phyloP scores from a whole-genome alignment of 352 stramenopile genomes.

The Phytophthora quininea region DNA sequence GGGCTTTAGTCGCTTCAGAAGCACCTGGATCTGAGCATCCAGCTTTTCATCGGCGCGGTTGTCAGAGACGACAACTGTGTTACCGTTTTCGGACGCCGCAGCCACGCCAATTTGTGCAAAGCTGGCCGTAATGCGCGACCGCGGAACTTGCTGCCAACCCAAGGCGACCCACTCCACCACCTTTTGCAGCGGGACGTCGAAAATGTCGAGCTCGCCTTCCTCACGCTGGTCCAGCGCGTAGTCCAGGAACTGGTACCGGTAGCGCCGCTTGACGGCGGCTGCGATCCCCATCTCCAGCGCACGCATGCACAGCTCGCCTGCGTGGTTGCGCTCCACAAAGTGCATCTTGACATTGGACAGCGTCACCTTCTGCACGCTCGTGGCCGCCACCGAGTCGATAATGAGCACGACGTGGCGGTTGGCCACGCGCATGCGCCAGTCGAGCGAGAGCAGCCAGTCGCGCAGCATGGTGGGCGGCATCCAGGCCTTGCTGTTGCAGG shows the following conservation, averaged over 20 bases:
- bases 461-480: slow-evolving; percentile 77
- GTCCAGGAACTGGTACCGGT: slow-evolving; percentile 56
- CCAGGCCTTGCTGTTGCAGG: slow-evolving; percentile 75
- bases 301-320: slow-evolving; percentile 46
- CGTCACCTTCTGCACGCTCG: slow-evolving; percentile 60
- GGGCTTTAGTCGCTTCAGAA: slow-evolving; percentile 61
- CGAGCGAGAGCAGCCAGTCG: slow-evolving; percentile 77
- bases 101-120: slow-evolving; percentile 51
- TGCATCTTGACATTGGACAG: slow-evolving; percentile 74
- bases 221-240: slow-evolving; percentile 51
- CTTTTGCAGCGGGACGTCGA: slow-evolving; percentile 49
- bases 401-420: slow-evolving; percentile 76
- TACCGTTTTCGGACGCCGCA: slow-evolving; percentile 19
- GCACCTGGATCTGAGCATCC: slow-evolving; percentile 55
- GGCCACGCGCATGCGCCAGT: slow-evolving; percentile 80
- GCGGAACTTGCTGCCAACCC: slow-evolving; percentile 65
- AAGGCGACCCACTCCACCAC: slow-evolving; percentile 67
- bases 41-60: slow-evolving; percentile 55
- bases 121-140: slow-evolving; percentile 48
- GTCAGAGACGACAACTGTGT: slow-evolving; percentile 22
- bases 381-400: slow-evolving; percentile 59
- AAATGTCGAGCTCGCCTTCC: slow-evolving; percentile 41
- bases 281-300: slow-evolving; percentile 51
- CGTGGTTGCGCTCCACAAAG: slow-evolving; percentile 44
- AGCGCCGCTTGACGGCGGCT: slow-evolving; percentile 59